Percentiles rank a stretch among this genome's conserved stretches.
These are phyloP conservation scores for Carex myosuroides DNA, from an alignment of 176 grass and related monocot species.

Conservation along the genomic window DNA sequence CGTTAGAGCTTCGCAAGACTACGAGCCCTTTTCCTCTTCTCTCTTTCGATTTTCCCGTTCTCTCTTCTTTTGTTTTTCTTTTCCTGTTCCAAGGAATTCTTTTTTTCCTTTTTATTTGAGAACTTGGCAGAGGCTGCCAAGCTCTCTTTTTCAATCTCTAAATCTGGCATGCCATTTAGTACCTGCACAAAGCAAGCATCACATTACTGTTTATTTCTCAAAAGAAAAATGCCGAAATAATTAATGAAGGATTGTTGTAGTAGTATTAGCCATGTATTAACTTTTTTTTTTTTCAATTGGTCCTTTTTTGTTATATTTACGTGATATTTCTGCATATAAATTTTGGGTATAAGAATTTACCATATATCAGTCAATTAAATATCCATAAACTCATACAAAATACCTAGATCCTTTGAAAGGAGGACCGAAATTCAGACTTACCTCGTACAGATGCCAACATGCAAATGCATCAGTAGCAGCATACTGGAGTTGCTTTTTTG, in stretches of 20 bases:
- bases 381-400: not conserved
- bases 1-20: not conserved
- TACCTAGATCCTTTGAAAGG: not conserved
- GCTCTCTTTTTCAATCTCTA: not conserved
- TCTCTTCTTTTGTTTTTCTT: not conserved
- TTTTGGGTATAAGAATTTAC: not conserved
- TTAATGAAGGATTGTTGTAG: not conserved
- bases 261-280: not conserved
- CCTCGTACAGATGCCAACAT: slow-evolving; percentile 78
- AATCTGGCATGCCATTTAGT: slow-evolving; percentile 15
- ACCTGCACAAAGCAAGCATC: not conserved
- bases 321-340: not conserved
- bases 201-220: not conserved
- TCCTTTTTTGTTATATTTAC: not conserved
- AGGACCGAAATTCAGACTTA: slow-evolving; percentile 14
- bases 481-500: slow-evolving; percentile 69
- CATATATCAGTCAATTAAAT: not conserved
- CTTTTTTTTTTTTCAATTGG: not conserved
- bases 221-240: not conserved
- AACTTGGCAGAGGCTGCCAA: not conserved
- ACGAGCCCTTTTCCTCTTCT: not conserved
- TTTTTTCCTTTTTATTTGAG: too few relatives aligned
- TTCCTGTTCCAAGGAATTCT: not conserved
- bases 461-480: slow-evolving; percentile 93
- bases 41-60: not conserved